Evolutionary conservation across 2,329 filamentous ascomycete genomes (phyloP).

Genomic region (Stagonosporopsis cucurbitacearum): DNA sequence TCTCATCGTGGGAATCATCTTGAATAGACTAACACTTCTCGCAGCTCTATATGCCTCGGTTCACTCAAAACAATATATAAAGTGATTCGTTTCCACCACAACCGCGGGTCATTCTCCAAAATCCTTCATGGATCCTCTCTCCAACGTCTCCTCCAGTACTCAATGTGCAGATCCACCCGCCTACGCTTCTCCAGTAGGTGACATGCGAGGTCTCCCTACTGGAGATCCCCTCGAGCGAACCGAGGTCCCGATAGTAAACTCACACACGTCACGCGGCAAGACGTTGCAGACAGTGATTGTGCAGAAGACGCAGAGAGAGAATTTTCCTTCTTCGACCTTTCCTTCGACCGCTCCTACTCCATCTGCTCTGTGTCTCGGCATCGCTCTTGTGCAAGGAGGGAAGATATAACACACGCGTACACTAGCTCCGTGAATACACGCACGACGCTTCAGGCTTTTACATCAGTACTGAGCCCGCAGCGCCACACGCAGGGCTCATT

Average conservation of each 20-base stretch:
- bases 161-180: neutral
- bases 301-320: neutral
- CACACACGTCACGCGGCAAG: neutral
- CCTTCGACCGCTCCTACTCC: neutral
- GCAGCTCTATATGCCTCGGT: no score
- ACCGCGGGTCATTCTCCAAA: neutral
- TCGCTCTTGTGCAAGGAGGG: no score
- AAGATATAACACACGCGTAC: neutral
- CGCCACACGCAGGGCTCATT: conserved; percentile 34
- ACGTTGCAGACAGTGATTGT: neutral
- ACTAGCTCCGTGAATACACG: conserved; percentile 40
- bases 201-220: neutral
- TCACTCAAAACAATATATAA: no score
- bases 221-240: neutral
- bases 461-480: conserved; percentile 30
- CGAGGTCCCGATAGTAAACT: neutral
- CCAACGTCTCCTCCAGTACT: neutral
- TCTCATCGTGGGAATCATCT: neutral
- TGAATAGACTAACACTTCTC: neutral
- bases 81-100: neutral
- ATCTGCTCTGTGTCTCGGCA: no score
- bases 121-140: neutral
- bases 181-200: neutral
- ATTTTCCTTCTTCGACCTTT: neutral
- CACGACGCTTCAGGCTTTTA: conserved; percentile 40